Evolutionary conservation across 2,329 filamentous ascomycete genomes (phyloP), one percentile per base, ranked within the genome.

Genomic region (Ascochyta pisi): DNA sequence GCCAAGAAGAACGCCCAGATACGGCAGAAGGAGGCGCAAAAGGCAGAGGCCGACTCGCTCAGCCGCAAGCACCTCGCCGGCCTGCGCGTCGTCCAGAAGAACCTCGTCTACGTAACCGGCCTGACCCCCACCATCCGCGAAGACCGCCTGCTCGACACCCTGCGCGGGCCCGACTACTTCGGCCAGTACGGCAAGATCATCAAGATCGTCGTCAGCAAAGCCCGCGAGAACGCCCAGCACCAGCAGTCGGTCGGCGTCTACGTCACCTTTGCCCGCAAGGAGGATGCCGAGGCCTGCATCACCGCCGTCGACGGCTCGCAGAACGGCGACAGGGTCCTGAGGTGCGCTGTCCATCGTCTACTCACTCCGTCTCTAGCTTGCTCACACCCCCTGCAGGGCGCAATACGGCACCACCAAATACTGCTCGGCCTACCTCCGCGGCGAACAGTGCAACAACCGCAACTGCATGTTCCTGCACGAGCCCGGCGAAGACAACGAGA

Each of bases 381-480:
- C 67, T 74, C 9, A 73, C 52, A 15, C 27, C 2, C 38, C 16
- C 26, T 50, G 40, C 54, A 85, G 87, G 65, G 87, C 87, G 12
- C 87, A 89, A 73, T 89, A 88, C 63, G 95, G 95, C 23, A 99
- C 95, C 0, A 99, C 95, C 4, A 99, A 99, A 75, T 99, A 99
- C 76, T 99, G 95, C 76, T 99, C 95, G 0, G 94, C 95, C 4
- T 99, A 96, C 82, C 83, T 99, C 16, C 90, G 96, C 54, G 92
- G 96, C 64, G 95, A 99, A 76, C 89, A 89, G 63, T 99, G 95
- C 77, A 92, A 91, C 53, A 99, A 99, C 70, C 88, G 93, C 47
- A 94, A 95, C 61, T 99, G 95, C 81, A 99, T 97, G 86, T 99
- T 99, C 76, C 79, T 99, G 46, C 95, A 99, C 71, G 96, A 99